Conservation (phyloP, 768 basidiomycete species). For the Podaxis sp. region DNA sequence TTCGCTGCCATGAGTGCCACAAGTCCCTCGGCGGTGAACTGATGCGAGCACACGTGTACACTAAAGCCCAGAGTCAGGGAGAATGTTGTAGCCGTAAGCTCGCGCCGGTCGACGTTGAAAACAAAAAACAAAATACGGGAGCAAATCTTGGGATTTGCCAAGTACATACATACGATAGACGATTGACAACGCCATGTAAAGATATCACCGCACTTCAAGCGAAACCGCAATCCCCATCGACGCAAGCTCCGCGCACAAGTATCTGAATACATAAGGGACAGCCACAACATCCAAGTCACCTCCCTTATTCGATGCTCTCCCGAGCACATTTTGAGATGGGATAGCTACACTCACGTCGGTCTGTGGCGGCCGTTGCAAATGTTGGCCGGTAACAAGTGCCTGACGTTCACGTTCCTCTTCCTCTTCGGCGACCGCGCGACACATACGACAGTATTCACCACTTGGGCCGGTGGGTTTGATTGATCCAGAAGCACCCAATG, state of each 20-base stretch:
- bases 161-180: not conserved
- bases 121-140: not conserved
- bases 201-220: constrained; percentile 62
- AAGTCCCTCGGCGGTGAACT: not conserved
- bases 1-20: not conserved
- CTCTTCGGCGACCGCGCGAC: constrained; percentile 69
- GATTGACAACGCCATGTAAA: too few relatives aligned
- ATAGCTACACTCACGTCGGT: constrained; percentile 66
- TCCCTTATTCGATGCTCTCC: constrained; percentile 57
- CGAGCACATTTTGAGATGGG: constrained; percentile 65
- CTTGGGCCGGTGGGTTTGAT: constrained; percentile 67
- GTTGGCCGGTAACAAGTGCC: constrained; percentile 56
- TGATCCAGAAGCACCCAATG: constrained; percentile 46
- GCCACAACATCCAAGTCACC: constrained; percentile 94
- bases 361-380: constrained; percentile 39
- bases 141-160: not conserved
- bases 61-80: too few relatives aligned
- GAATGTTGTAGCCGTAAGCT: too few relatives aligned
- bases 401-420: constrained; percentile 62
- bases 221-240: constrained; percentile 96
- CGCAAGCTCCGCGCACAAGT: constrained; percentile 95
- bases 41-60: not conserved
- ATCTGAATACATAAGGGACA: constrained; percentile 92
- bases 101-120: not conserved
- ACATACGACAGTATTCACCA: constrained; percentile 96